Conservation (phyloP, 768 basidiomycete genomes). For the Russula emetica region DNA sequence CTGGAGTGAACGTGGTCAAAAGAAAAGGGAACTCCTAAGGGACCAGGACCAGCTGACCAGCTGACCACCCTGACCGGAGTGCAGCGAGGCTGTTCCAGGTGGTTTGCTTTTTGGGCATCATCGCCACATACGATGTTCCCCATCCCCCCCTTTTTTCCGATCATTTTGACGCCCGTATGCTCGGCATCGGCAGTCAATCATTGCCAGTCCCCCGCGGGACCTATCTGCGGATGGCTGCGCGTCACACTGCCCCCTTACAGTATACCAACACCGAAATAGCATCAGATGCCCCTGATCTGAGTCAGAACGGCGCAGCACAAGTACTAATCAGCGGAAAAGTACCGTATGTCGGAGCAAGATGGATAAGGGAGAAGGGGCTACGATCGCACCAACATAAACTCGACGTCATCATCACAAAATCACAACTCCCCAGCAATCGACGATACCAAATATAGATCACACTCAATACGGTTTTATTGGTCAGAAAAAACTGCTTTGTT, state of each 20-base stretch:
- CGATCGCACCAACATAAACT: neutral
- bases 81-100: no score
- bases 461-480: neutral
- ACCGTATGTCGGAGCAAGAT: neutral
- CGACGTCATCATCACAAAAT: constrained; percentile 8
- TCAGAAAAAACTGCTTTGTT: neutral
- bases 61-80: no score
- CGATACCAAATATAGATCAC: neutral
- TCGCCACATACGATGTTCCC: constrained; percentile 20
- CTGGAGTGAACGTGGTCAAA: constrained; percentile 9
- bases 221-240: constrained; percentile 2
- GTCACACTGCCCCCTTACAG: constrained; percentile 14
- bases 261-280: neutral
- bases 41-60: no score
- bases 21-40: no score
- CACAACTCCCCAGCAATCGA: neutral
- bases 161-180: neutral
- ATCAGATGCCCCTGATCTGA: neutral
- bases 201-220: neutral
- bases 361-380: neutral
- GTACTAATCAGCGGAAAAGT: neutral
- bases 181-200: neutral
- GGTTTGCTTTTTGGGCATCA: neutral
- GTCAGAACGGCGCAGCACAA: neutral
- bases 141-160: no score